Evolutionary conservation across 148 eudicot species (phyloP), one percentile per base, ranked within the genome.

Genomic region (Chenopodium berlandieri): DNA sequence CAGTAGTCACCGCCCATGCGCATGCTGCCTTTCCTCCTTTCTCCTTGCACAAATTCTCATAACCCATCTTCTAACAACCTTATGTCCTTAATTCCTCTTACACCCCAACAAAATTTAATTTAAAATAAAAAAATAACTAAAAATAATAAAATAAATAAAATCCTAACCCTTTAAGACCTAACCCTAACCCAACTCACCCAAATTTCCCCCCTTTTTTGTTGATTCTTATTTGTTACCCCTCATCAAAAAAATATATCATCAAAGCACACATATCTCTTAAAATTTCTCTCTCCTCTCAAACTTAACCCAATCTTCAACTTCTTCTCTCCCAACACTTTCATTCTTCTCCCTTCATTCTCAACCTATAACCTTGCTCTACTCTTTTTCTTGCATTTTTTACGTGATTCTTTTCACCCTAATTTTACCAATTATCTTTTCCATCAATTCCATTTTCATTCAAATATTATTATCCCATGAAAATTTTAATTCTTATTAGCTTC

Each of bases 161-260:
- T 4, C 62, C 62, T 19, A 17, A 56, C 62, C 62, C 62, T 56
- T 79, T 67, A 73, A 80, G 71, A 84, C 89, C 89, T 87, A 87
- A 87, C 87, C 89, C 89, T 87, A 87, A 87, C 83, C 86, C 84
- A 86, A 75, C 40, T 67, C 75, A 40, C 76, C 19, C 75, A 71
- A 58, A 23, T 78, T 75, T 25, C 13, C 48, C 44, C 71, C 60
- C 46, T 50, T 69, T 20, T 30, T 4, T 22, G 44, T 40, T 40
- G 44, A 40, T 40, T 40, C 44, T 5, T 40, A 40, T 40, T 40
- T 40, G 40, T 27, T 8, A 48, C 27, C 76, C 14, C 76, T 34
- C 40, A 40, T 40, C 44, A 40, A 40, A 40, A 37, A 40, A 40
- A 40, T 40, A 6, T 6, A 40, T 40, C 44, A 31, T 31, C 5